A percentile compares a stretch with the other conserved stretches of the same genome.
phyloP scores from a whole-genome alignment of 2,329 filamentous ascomycete genomes.

The Aspergillus versicolor region DNA sequence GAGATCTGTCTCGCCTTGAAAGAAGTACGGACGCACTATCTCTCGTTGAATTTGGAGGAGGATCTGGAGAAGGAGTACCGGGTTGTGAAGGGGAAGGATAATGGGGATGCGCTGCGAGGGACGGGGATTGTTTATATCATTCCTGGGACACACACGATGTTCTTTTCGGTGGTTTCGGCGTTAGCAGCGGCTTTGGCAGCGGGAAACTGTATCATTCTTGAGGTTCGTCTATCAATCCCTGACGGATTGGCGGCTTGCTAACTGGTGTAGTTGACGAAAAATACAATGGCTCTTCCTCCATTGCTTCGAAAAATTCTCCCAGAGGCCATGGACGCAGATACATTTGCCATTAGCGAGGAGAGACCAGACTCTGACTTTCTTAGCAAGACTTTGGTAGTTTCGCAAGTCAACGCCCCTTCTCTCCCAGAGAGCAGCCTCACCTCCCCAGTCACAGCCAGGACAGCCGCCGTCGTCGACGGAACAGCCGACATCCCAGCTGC shows the following conservation, averaged over 20 bases:
- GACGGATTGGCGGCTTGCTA: background rate
- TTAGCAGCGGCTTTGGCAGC: constrained; percentile 50
- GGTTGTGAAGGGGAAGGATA: constrained; percentile 24
- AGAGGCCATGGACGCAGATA: constrained; percentile 47
- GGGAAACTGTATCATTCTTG: constrained; percentile 53
- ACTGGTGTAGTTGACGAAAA: constrained; percentile 23
- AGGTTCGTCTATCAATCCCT: constrained; percentile 34
- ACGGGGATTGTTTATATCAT: constrained; percentile 47
- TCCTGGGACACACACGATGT: constrained; percentile 48
- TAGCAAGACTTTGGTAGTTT: constrained; percentile 15
- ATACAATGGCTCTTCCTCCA: constrained; percentile 22
- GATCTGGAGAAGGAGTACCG: constrained; percentile 22
- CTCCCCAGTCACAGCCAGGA: constrained; percentile 32
- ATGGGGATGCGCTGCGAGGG: background rate
- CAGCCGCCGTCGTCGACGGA: constrained; percentile 61
- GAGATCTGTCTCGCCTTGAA: constrained; percentile 27
- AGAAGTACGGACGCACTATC: constrained; percentile 28
- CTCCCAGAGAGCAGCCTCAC: constrained; percentile 19
- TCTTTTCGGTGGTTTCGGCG: constrained; percentile 48
- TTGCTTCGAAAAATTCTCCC: constrained; percentile 25
- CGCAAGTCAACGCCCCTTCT: constrained; percentile 12
- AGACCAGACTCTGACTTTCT: constrained; percentile 32
- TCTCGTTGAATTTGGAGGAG: constrained; percentile 15
- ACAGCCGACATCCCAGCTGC: constrained; percentile 56
- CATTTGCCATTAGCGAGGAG: constrained; percentile 45